Conservation (phyloP, 108 stramenopile genomes). For the Skeletonema menzelii region DNA sequence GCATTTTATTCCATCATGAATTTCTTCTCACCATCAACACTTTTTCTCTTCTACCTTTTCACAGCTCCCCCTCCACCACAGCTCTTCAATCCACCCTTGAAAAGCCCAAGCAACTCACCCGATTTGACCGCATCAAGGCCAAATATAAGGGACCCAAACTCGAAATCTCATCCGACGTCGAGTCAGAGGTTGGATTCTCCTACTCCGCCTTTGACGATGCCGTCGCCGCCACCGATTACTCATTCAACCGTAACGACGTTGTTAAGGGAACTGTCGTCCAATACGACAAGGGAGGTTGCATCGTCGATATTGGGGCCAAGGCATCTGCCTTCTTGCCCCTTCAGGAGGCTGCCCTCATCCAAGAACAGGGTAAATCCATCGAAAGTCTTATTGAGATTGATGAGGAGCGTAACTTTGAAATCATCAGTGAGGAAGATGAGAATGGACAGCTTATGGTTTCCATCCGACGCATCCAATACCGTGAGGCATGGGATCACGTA, state of each 20-base stretch:
- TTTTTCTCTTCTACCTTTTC: neutral
- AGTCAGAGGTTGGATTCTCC: conserved; percentile 64
- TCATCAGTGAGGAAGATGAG: conserved; percentile 95
- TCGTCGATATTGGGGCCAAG: conserved; percentile 96
- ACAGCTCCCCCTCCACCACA: conserved; percentile 8
- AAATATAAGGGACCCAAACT: conserved; percentile 72
- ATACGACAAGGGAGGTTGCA: conserved; percentile 68
- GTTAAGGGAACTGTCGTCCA: conserved; percentile 81
- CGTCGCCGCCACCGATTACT: conserved; percentile 73
- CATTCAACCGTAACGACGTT: conserved; percentile 84
- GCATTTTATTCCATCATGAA: neutral
- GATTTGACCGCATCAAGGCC: conserved; percentile 81
- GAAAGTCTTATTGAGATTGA: conserved; percentile 78
- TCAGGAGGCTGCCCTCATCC: conserved; percentile 75
- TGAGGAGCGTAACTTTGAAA: conserved; percentile 83
- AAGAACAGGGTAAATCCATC: conserved; percentile 56
- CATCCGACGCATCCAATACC: conserved; percentile 88
- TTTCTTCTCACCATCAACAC: neutral
- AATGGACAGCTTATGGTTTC: conserved; percentile 91
- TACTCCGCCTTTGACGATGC: conserved; percentile 80
- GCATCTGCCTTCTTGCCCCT: conserved; percentile 90
- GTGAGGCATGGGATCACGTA: conserved; percentile 90
- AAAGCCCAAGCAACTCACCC: conserved; percentile 42
- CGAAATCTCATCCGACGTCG: conserved; percentile 12
- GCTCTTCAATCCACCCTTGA: conserved; percentile 7